A percentile compares a stretch with the other conserved stretches of the same genome.
phyloP scores from a whole-genome alignment of 768 basidiomycete genomes.

The Tephrocybe sp. region DNA sequence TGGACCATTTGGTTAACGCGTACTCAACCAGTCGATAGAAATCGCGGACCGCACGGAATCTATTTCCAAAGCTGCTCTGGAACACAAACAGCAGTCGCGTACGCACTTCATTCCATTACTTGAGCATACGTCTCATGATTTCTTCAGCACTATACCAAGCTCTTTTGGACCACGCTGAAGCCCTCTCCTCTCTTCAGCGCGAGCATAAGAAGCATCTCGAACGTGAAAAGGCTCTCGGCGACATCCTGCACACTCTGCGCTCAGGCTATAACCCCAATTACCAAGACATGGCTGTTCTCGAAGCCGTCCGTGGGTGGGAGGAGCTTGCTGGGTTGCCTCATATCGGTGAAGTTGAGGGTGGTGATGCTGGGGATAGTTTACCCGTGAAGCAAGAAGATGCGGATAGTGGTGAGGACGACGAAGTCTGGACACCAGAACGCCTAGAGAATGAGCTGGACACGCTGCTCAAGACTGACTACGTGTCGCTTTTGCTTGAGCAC shows the following conservation, averaged over 20 bases:
- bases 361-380: slow-evolving; percentile 31
- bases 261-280: slow-evolving; percentile 97
- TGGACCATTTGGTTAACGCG: neutral
- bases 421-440: slow-evolving; percentile 60
- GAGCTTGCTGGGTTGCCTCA: slow-evolving; percentile 66
- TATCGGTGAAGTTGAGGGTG: slow-evolving; percentile 64
- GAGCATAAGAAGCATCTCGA: slow-evolving; percentile 72
- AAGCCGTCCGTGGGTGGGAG: slow-evolving; percentile 94
- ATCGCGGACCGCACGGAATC: slow-evolving; percentile 77
- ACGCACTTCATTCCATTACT: slow-evolving; percentile 22
- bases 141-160: slow-evolving; percentile 72
- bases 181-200: slow-evolving; percentile 72
- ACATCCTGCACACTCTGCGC: slow-evolving; percentile 79
- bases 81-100: slow-evolving; percentile 88
- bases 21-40: slow-evolving; percentile 40
- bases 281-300: slow-evolving; percentile 98
- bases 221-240: slow-evolving; percentile 73
- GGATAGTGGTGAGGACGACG: slow-evolving; percentile 49
- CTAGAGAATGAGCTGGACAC: slow-evolving; percentile 56
- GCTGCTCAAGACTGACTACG: slow-evolving; percentile 64
- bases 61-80: slow-evolving; percentile 74
- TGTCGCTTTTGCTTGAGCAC: slow-evolving; percentile 72
- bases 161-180: slow-evolving; percentile 68
- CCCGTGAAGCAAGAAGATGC: slow-evolving; percentile 30
- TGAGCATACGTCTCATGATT: neutral